These are phyloP conservation scores for Nicotiana tomentosiformis DNA, from an alignment of 257 asterid species.

Conservation along the genomic window DNA sequence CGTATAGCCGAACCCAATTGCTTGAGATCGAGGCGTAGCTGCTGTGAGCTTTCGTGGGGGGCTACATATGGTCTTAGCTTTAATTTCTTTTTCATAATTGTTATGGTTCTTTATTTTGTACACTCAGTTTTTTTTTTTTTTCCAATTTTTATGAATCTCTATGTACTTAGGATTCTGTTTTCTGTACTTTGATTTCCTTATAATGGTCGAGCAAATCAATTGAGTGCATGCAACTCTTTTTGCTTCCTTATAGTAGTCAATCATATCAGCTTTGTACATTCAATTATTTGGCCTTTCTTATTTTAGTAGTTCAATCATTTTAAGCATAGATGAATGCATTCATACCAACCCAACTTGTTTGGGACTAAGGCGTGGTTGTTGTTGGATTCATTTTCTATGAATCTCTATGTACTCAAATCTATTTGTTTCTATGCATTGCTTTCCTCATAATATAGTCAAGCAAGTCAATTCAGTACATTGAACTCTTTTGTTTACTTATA, in stretches of 20 bases:
- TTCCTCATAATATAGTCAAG: neutral
- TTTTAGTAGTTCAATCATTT: neutral
- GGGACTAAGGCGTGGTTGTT: neutral
- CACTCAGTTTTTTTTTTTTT: neutral
- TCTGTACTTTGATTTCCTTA: neutral
- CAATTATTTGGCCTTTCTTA: neutral
- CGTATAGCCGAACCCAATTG: too few relatives aligned
- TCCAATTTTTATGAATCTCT: neutral
- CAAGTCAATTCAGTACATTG: neutral
- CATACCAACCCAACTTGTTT: neutral
- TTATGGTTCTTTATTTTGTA: neutral
- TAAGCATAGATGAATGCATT: neutral
- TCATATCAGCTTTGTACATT: neutral
- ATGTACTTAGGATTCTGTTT: neutral
- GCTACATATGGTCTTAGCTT: neutral
- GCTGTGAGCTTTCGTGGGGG: neutral
- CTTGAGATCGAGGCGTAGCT: neutral
- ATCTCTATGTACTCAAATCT: neutral
- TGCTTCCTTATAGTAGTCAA: neutral
- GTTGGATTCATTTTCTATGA: neutral
- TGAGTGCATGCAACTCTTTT: neutral
- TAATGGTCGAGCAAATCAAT: neutral
- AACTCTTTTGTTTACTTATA: neutral
- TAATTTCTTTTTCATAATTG: neutral
- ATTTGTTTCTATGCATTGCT: neutral